Percentiles rank a stretch among this genome's conserved stretches.
phyloP scores from a whole-genome alignment of 495 filamentous ascomycete species.

The Penicillium manginii region DNA sequence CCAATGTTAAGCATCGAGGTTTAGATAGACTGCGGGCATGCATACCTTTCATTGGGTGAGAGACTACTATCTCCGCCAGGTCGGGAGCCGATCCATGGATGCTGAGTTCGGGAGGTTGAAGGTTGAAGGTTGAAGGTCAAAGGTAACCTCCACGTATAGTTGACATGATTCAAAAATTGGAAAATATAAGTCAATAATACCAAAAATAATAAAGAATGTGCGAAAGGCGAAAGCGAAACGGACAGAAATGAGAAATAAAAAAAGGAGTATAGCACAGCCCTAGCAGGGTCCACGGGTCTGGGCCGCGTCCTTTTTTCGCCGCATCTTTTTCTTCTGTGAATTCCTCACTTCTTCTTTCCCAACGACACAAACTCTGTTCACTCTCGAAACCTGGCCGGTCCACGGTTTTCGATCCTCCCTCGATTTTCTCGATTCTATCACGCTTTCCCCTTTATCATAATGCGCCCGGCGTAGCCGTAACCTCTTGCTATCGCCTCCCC shows the following conservation, averaged over 20 bases:
- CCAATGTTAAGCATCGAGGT: constrained; percentile 13
- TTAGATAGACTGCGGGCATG: constrained; percentile 14
- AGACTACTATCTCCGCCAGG: constrained; percentile 9
- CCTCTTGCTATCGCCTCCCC: background rate
- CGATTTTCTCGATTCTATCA: background rate
- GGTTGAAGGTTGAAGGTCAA: too few species aligned
- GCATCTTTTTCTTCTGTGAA: constrained; percentile 19
- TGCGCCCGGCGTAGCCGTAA: constrained; percentile 21
- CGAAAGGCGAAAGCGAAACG: background rate
- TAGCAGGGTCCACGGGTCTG: constrained; percentile 25
- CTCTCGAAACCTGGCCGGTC: constrained; percentile 30
- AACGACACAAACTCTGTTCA: constrained; percentile 6
- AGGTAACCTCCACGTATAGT: too few species aligned
- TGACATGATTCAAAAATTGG: too few species aligned
- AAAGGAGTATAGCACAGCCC: constrained; percentile 8
- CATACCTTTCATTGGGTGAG: constrained; percentile 8
- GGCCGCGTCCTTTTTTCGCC: constrained; percentile 22
- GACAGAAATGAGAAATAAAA: background rate
- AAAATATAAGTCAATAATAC: background rate
- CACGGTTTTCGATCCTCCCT: constrained; percentile 20
- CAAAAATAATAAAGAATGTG: background rate
- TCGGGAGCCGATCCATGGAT: constrained; percentile 17
- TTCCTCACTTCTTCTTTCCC: constrained; percentile 8
- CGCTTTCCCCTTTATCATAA: constrained; percentile 13
- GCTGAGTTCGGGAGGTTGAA: background rate